These are phyloP conservation scores for Penicillium longicatenatum DNA, from an alignment of 495 filamentous ascomycete species.

Conservation along the genomic window DNA sequence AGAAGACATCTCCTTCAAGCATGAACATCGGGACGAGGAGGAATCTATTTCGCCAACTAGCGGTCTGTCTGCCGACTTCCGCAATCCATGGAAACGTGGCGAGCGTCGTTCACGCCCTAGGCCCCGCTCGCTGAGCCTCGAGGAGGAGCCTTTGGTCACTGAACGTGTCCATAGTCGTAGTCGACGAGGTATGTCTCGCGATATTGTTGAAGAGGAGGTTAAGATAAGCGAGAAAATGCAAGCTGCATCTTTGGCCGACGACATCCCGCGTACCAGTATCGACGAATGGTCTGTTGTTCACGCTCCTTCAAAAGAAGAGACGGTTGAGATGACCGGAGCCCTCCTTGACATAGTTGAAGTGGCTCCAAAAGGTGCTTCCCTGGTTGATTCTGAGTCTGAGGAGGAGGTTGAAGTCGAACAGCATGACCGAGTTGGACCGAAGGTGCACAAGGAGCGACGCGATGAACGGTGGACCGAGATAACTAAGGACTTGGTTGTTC, in stretches of 20 bases:
- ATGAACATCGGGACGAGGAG: conserved; percentile 5
- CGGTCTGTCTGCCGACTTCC: conserved; percentile 16
- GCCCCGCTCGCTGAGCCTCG: conserved; percentile 5
- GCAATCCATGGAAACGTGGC: conserved; percentile 18
- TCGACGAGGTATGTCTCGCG: conserved; percentile 4
- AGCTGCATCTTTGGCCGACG: conserved; percentile 5
- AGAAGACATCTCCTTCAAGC: conserved; percentile 22
- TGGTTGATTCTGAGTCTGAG: conserved; percentile 25
- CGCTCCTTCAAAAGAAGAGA: conserved; percentile 17
- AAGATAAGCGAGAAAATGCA: conserved; percentile 11
- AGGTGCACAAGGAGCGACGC: conserved; percentile 44
- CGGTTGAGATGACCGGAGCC: conserved; percentile 25
- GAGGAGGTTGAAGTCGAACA: conserved; percentile 14
- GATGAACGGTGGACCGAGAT: conserved; percentile 95
- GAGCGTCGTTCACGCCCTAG: conserved; percentile 1
- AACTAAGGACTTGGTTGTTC: conserved; percentile 86
- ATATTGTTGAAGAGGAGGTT: neutral
- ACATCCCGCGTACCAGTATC: neutral
- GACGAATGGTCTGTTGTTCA: conserved; percentile 30
- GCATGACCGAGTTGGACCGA: conserved; percentile 38
- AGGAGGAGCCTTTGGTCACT: conserved; percentile 3
- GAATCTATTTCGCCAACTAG: conserved; percentile 26
- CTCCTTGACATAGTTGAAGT: conserved; percentile 24
- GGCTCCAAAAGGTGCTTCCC: conserved; percentile 15
- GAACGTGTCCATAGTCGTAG: neutral